Evolutionary conservation across 257 asterid species (phyloP), one percentile per base, ranked within the genome.

Genomic region (Nicotiana tomentosiformis): DNA sequence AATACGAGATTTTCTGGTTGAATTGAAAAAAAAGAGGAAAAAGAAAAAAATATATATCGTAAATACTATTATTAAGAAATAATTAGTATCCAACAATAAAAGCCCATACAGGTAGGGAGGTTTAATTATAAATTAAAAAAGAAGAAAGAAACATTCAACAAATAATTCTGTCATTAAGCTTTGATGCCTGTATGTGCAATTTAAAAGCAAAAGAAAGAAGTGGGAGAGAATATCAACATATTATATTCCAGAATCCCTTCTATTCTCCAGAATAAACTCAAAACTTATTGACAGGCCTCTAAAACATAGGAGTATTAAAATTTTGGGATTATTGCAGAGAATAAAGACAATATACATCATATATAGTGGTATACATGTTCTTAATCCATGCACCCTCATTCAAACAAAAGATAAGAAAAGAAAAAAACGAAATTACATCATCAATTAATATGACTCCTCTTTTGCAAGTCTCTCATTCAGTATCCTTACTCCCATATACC

Each of bases 401-500:
- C 30, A 68, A 23, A 35, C 62, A 64, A 43, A 62, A 80, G 58
- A 16, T 20, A 15, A 23, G 11, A 35, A 26, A 43, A 37, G 17
- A 20, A 29, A 51, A 3, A 49, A 49, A 30, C 18, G 7, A 30
- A 32, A 64, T 16, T 35, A 39, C 46, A 18, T 39, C 3, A 10
- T 43, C 26, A 43, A 30, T 81, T 49, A 37, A 5, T 81, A 49
- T 61, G 64, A 10, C 77, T 62, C 11, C 78, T 82, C 84, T 69
- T 84, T 86, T 51, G 81, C 87, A 60, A 90, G 81, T 88, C 98
- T 90, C 83, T 89, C 91, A 60, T 84, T 56, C 58, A 88, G 65
- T 43, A 93, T 90, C 86, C 83, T 93, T 83, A 90, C 88, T 68
- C 98, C 98, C 95, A 94, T 90, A 84, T 94, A 93, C 93, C 98